phyloP scores from a whole-genome alignment of 1,284 basidiomycete species.

The Coniferiporia sulphurascens region DNA sequence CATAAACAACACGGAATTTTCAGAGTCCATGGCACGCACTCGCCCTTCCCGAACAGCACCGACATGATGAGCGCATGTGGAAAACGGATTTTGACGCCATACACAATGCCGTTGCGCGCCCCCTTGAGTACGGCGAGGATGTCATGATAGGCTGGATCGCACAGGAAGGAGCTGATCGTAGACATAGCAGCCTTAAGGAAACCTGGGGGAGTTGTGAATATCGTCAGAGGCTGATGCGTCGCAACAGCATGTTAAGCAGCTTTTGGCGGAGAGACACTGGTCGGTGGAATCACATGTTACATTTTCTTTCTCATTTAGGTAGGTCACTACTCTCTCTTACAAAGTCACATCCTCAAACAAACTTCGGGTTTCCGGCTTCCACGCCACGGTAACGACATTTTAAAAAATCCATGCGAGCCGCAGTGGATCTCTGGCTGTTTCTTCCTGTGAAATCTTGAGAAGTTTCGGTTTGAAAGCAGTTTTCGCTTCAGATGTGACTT shows the following conservation, averaged over 20 bases:
- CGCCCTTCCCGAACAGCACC: conserved; percentile 87
- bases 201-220: not conserved
- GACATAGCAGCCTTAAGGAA: conserved; percentile 21
- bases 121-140: conserved; percentile 91
- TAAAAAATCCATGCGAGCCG: too few relatives aligned
- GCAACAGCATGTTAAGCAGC: not conserved
- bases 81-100: conserved; percentile 89
- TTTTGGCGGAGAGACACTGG: too few relatives aligned
- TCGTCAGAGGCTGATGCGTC: not conserved
- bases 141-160: conserved; percentile 81
- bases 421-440: too few relatives aligned
- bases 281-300: not conserved
- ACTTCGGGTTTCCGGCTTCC: too few relatives aligned
- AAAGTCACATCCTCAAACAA: too few relatives aligned
- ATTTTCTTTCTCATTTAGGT: too few relatives aligned
- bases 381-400: too few relatives aligned
- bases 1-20: not conserved
- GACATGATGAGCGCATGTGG: conserved; percentile 99
- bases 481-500: too few relatives aligned
- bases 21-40: conserved; percentile 48
- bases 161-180: conserved; percentile 41
- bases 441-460: too few relatives aligned
- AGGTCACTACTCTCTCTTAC: too few relatives aligned
- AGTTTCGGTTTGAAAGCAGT: too few relatives aligned
- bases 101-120: conserved; percentile 91